phyloP scores from a whole-genome alignment of 2,329 filamentous ascomycete species.

The Xylariaceae sp. region DNA sequence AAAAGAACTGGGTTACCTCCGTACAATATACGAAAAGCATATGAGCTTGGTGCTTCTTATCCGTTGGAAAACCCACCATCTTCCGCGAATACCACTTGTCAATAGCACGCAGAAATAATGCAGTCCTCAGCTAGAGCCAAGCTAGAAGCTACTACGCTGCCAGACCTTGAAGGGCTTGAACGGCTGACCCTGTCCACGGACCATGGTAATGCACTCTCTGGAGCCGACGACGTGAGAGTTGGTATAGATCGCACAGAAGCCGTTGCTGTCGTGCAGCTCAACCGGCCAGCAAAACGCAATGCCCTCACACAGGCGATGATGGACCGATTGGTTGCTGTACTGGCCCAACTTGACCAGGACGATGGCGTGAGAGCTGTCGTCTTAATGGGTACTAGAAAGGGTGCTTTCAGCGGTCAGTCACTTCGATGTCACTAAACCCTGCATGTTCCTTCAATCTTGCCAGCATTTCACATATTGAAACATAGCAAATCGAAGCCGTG shows the following conservation, averaged over 20 bases:
- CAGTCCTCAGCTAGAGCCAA: constrained; percentile 3
- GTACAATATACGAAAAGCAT: background rate
- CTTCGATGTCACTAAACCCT: no score
- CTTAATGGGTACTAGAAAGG: constrained; percentile 45
- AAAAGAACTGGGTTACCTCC: background rate
- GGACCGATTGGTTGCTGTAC: constrained; percentile 45
- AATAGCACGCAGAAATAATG: constrained; percentile 9
- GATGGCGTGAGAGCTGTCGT: constrained; percentile 45
- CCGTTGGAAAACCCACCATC: background rate
- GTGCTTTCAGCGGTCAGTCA: constrained; percentile 47
- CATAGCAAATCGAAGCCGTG: background rate
- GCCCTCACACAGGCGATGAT: constrained; percentile 62
- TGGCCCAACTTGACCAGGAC: constrained; percentile 39
- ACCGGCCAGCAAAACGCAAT: constrained; percentile 64
- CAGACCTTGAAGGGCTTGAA: constrained; percentile 26
- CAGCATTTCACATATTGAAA: constrained; percentile 14
- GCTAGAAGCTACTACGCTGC: background rate
- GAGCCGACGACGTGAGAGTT: constrained; percentile 33
- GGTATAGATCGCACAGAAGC: constrained; percentile 46
- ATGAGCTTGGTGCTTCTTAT: background rate
- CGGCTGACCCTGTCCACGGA: constrained; percentile 1
- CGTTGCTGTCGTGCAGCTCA: constrained; percentile 51
- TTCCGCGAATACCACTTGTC: background rate
- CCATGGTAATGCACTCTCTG: constrained; percentile 4
- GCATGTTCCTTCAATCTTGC: no score